A percentile compares a stretch with the other conserved stretches of the same genome.
These are phyloP conservation scores for Stachybotrys elegans DNA, from an alignment of 2,329 filamentous ascomycete species.

Conservation along the genomic window DNA sequence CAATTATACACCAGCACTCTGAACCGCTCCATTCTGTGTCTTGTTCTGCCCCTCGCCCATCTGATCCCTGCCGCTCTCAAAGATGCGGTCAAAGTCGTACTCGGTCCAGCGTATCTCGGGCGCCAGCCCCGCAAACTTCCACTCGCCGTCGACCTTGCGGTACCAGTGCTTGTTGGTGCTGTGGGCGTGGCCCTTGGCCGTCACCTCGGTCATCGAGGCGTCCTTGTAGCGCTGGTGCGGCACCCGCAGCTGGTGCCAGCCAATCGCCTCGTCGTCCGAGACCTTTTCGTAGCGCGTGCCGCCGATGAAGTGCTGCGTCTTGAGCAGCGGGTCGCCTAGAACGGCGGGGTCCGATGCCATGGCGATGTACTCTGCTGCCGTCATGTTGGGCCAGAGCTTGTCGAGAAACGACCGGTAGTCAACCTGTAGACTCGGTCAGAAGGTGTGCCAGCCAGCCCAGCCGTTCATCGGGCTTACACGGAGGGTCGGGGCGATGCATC, in stretches of 20 bases:
- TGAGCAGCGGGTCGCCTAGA: slow-evolving; percentile 48
- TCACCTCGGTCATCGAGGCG: slow-evolving; percentile 36
- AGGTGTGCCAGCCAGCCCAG: no score
- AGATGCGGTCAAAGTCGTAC: slow-evolving; percentile 52
- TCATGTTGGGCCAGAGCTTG: slow-evolving; percentile 52
- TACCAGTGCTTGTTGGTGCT: slow-evolving; percentile 50
- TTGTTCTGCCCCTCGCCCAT: no score
- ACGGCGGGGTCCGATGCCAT: slow-evolving; percentile 48
- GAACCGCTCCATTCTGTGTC: no score
- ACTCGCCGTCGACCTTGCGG: slow-evolving; percentile 50
- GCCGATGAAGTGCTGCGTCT: slow-evolving; percentile 49
- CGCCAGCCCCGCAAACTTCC: slow-evolving; percentile 52
- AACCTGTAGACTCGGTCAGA: slow-evolving; percentile 8
- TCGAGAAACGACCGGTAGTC: slow-evolving; percentile 35
- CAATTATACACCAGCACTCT: no score
- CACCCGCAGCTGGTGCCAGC: slow-evolving; percentile 53
- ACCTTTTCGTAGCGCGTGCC: slow-evolving; percentile 45
- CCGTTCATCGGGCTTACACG: slow-evolving; percentile 7
- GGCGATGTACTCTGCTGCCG: slow-evolving; percentile 44
- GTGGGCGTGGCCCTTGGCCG: slow-evolving; percentile 51
- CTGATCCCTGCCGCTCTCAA: no score
- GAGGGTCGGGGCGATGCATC: slow-evolving; percentile 46
- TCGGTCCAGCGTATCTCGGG: slow-evolving; percentile 51
- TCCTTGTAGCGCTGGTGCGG: slow-evolving; percentile 53
- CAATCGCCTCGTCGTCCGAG: slow-evolving; percentile 40